Conservation (phyloP, 495 filamentous ascomycete genomes). For the Halenospora varia region DNA sequence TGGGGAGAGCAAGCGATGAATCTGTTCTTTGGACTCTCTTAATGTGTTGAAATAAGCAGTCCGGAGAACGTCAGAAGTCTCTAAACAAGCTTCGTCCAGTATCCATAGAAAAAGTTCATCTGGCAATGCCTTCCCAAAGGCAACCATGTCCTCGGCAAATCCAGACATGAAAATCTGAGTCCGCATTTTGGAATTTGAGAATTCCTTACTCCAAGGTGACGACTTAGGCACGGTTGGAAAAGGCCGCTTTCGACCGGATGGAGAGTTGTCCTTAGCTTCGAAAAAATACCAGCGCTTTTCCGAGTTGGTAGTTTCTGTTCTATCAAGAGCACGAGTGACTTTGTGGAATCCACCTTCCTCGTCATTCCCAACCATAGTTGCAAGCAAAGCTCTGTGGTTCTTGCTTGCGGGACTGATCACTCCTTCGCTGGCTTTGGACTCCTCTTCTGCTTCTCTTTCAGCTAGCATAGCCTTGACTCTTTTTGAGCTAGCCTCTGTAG, state of each 20-base stretch:
- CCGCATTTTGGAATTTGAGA: slow-evolving; percentile 46
- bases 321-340: slow-evolving; percentile 64
- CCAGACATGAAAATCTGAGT: slow-evolving; percentile 67
- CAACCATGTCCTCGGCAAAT: slow-evolving; percentile 55
- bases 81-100: slow-evolving; percentile 59
- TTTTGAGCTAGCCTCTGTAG: slow-evolving; percentile 53
- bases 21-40: slow-evolving; percentile 29
- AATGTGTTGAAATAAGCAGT: slow-evolving; percentile 56
- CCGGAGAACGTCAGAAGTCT: slow-evolving; percentile 57
- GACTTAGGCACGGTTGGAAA: slow-evolving; percentile 28
- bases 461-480: slow-evolving; percentile 42
- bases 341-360: slow-evolving; percentile 45
- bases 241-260: slow-evolving; percentile 21
- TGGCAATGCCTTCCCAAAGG: slow-evolving; percentile 49
- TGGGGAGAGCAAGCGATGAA: slow-evolving; percentile 34
- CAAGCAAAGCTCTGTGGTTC: slow-evolving; percentile 11
- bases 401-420: slow-evolving; percentile 4
- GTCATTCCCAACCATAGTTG: slow-evolving; percentile 17
- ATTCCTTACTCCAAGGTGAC: slow-evolving; percentile 34
- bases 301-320: slow-evolving; percentile 65
- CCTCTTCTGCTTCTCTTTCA: slow-evolving; percentile 28
- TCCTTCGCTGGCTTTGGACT: slow-evolving; percentile 22
- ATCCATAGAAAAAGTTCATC: slow-evolving; percentile 74
- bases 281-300: slow-evolving; percentile 63
- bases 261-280: slow-evolving; percentile 38